Base-by-base conservation (phyloP, 2,329 filamentous ascomycete genomes). In the Truncatella angustata region DNA sequence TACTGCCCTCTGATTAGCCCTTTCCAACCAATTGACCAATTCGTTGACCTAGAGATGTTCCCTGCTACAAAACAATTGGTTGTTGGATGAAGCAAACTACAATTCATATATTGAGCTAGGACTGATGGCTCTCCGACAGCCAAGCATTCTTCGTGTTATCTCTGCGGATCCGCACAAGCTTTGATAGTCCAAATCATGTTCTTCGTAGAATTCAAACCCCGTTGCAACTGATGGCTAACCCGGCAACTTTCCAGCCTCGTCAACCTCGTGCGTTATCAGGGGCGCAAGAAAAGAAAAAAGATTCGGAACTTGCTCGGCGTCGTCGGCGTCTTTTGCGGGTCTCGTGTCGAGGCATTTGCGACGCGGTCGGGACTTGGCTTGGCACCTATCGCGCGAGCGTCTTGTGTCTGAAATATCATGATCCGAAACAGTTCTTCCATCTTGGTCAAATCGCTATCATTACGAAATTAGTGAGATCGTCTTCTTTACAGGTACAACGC, bases 301-400 rank as follows among this genome's bases (percentile, higher is more conserved):
- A 23, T 23, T 24, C 40, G 40, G 40, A 16, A 24, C 40, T 43
- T 21, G 40, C 40, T 43, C 40, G 40, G 40, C 40, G 21, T 43
- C 40, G 23, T 43, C 40, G 40, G 40, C 28, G 28, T 43, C 40
- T 43, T 43, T 16, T 43, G 36, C 7, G 24, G 40, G 12, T 24
- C 23, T 16, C 40, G 23, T 43, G 21, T 43, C 21, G 12, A 43
- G 40, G 40, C 40, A 43, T 24, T 21, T n/a, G 24, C 23, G 40
- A 24, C n/a, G 23, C 21, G 21, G 20, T 43, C 40, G 23, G 40
- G 24, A 24, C 21, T 43, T 23, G 40, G 40, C 40, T 43, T 43
- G 40, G n/a, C 4, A 16, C 12, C 23, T 14, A n/a, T 10, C 40
- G 24, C 40, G 37, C 37, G 37, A 40, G 16, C 24, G 20, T 11